phyloP scores from a whole-genome alignment of 2,329 filamentous ascomycete species.

The Diaporthe sp. region DNA sequence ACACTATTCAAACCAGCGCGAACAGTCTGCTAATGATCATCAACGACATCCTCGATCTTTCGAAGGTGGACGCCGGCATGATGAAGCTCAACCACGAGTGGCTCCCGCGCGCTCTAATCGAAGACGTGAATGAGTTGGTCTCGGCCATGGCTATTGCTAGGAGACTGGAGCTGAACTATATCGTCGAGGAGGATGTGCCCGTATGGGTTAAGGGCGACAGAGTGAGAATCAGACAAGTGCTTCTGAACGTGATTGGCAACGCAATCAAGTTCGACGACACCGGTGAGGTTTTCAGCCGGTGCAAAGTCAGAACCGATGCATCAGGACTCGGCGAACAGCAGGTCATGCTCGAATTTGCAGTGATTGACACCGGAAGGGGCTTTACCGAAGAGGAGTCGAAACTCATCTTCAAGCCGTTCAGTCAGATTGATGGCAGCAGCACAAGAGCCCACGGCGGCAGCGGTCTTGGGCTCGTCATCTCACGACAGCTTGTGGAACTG shows the following conservation, averaged over 20 bases:
- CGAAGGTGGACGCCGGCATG: conserved; percentile 96
- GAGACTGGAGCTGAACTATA: conserved; percentile 92
- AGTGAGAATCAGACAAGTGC: conserved; percentile 91
- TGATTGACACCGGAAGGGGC: conserved; percentile 91
- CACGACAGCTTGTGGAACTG: conserved; percentile 93
- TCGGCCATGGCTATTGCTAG: conserved; percentile 96
- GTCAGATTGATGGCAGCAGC: conserved; percentile 93
- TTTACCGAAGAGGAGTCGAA: conserved; percentile 91
- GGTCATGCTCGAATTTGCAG: conserved; percentile 86
- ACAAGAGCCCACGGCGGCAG: conserved; percentile 96
- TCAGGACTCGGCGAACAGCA: conserved; percentile 61
- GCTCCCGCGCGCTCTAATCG: conserved; percentile 94
- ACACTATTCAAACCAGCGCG: conserved; percentile 94
- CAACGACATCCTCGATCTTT: conserved; percentile 95
- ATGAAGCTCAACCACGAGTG: conserved; percentile 94
- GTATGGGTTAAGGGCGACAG: conserved; percentile 93
- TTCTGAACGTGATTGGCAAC: conserved; percentile 96
- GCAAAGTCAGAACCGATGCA: conserved; percentile 65
- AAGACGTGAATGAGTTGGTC: conserved; percentile 95
- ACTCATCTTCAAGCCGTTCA: conserved; percentile 96
- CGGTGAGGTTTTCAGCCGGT: conserved; percentile 92
- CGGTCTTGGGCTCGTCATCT: conserved; percentile 92
- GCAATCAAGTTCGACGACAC: conserved; percentile 95
- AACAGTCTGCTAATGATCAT: conserved; percentile 94
- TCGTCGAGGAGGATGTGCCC: conserved; percentile 92